These are phyloP conservation scores for Geotrichum citri-aurantii DNA, from an alignment of 1,139 yeast species.

Conservation along the genomic window DNA sequence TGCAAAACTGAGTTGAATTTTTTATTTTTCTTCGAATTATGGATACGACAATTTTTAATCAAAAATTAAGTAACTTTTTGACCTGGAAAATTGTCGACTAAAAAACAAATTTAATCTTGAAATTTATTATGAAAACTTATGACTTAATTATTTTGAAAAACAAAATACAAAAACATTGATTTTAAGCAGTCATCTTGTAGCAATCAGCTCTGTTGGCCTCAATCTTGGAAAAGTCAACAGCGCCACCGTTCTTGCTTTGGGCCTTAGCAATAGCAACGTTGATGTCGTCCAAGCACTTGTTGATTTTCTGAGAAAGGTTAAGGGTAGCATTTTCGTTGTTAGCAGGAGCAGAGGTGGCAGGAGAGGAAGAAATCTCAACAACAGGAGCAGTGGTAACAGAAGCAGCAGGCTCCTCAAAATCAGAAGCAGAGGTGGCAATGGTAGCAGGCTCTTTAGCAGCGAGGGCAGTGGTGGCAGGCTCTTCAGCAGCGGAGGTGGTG, in stretches of 20 bases:
- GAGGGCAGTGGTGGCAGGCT: background rate
- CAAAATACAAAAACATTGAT: background rate
- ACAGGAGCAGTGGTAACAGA: conserved; percentile 3
- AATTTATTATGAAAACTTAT: background rate
- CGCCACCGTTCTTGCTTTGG: conserved; percentile 1
- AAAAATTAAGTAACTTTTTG: too few species aligned
- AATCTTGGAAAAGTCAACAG: conserved; percentile 1
- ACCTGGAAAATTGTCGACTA: too few species aligned
- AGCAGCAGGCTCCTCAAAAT: conserved; percentile 7
- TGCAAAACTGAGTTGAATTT: too few species aligned
- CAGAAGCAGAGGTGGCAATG: background rate
- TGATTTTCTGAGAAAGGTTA: conserved; percentile 2
- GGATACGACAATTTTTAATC: too few species aligned
- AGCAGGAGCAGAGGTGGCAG: conserved; percentile 1
- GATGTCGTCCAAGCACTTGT: background rate
- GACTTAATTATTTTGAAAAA: background rate
- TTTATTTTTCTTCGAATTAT: too few species aligned
- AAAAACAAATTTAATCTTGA: background rate
- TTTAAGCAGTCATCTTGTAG: background rate
- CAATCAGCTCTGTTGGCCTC: background rate
- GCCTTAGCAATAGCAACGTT: background rate
- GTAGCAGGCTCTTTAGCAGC: background rate
- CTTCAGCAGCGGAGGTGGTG: background rate
- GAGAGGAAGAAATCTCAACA: background rate
- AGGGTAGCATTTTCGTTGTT: background rate